These are phyloP conservation scores for Rhizopogon vesiculosus DNA, from an alignment of 768 basidiomycete genomes.

Conservation along the genomic window DNA sequence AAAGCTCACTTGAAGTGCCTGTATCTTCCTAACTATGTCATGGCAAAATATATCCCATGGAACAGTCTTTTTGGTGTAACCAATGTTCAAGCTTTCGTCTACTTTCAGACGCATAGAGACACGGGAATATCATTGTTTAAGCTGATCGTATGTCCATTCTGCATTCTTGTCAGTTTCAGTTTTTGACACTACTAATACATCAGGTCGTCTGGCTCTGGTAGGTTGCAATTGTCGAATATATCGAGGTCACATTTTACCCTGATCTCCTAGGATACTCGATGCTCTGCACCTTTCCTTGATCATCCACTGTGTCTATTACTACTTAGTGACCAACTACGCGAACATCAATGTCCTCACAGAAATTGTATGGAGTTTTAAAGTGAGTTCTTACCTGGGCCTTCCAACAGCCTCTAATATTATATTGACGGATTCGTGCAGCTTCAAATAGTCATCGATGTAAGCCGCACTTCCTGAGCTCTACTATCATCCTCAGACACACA, in stretches of 20 bases:
- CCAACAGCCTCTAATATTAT: too few relatives aligned
- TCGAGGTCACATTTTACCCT: neutral
- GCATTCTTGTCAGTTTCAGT: neutral
- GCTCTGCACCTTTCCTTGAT: constrained; percentile 29
- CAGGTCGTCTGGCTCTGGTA: constrained; percentile 5
- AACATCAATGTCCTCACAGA: constrained; percentile 23
- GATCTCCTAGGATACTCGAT: constrained; percentile 28
- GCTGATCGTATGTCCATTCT: neutral
- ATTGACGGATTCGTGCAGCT: neutral
- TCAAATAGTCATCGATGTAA: neutral
- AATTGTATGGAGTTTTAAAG: constrained; percentile 22
- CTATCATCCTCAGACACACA: neutral
- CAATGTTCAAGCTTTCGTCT: neutral
- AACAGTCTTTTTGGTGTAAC: neutral
- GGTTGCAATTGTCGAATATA: neutral
- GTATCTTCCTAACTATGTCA: neutral
- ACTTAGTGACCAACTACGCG: constrained; percentile 29
- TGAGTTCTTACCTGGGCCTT: neutral
- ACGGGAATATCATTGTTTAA: neutral
- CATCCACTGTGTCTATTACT: constrained; percentile 31
- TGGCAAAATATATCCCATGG: neutral
- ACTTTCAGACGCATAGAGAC: neutral
- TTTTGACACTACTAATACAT: neutral
- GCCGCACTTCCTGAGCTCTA: neutral
- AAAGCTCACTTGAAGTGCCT: neutral